Conservation (phyloP, 192 early-diverging fungal species). For the Umbelopsis vinacea region DNA sequence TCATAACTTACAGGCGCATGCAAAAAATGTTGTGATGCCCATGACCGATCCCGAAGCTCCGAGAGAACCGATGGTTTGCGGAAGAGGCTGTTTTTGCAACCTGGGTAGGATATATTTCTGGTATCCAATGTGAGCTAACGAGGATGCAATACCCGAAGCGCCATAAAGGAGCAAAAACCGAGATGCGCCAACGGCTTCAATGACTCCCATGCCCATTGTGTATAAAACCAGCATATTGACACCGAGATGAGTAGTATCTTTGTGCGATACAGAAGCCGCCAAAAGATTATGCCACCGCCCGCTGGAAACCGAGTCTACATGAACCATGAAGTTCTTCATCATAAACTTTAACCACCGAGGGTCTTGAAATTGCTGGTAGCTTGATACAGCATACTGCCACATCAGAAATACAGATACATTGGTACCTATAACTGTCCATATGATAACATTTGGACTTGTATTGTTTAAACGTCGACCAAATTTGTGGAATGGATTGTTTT, state of each 20-base stretch:
- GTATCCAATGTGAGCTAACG: slow-evolving; percentile 43
- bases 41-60: slow-evolving; percentile 53
- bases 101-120: slow-evolving; percentile 42
- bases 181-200: slow-evolving; percentile 43
- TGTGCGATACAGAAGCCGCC: slow-evolving; percentile 51
- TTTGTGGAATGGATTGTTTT: slow-evolving; percentile 26
- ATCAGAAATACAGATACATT: slow-evolving; percentile 47
- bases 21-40: slow-evolving; percentile 57
- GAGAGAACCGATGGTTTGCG: slow-evolving; percentile 41
- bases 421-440: slow-evolving; percentile 47
- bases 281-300: slow-evolving; percentile 52
- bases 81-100: slow-evolving; percentile 31
- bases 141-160: slow-evolving; percentile 44
- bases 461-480: slow-evolving; percentile 27
- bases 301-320: slow-evolving; percentile 32
- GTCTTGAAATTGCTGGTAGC: slow-evolving; percentile 47
- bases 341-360: slow-evolving; percentile 44
- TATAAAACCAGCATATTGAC: slow-evolving; percentile 53
- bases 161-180: slow-evolving; percentile 49
- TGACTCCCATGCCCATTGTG: slow-evolving; percentile 51
- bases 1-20: slow-evolving; percentile 43
- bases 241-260: slow-evolving; percentile 48
- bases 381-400: slow-evolving; percentile 54
- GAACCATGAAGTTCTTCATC: slow-evolving; percentile 48
- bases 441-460: slow-evolving; percentile 36